Percentiles rank a stretch among this genome's conserved stretches.
Evolutionary conservation across 1,284 basidiomycete genomes (phyloP).

Genomic region (Termitomyces sp.): DNA sequence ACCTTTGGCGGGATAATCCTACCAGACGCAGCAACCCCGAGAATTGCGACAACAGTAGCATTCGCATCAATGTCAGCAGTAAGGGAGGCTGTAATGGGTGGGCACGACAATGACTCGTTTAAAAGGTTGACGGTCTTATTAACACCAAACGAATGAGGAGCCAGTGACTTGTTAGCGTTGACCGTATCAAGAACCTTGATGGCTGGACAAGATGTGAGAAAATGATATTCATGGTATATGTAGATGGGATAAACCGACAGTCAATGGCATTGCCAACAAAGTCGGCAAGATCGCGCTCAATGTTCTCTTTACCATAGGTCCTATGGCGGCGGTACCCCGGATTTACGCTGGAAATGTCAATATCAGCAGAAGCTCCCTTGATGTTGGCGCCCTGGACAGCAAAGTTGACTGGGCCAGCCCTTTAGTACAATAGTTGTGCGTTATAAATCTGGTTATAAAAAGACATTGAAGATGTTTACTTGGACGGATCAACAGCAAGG

Average conservation of each 20-base stretch:
- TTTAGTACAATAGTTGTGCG: constrained; percentile 2
- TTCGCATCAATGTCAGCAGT: constrained; percentile 38
- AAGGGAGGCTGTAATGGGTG: constrained; percentile 28
- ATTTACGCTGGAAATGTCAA: constrained; percentile 23
- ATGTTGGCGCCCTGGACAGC: constrained; percentile 35
- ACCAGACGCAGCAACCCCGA: constrained; percentile 39
- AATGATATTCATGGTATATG: neutral
- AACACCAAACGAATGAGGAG: constrained; percentile 22
- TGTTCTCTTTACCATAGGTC: constrained; percentile 11
- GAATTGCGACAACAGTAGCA: constrained; percentile 28
- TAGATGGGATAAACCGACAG: constrained; percentile 17
- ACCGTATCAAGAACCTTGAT: constrained; percentile 24
- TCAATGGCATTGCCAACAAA: constrained; percentile 26
- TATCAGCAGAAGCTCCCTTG: constrained; percentile 32
- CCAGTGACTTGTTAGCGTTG: constrained; percentile 21
- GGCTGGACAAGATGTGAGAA: constrained; percentile 13
- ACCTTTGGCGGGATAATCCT: constrained; percentile 37
- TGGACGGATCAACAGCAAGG: constrained; percentile 26
- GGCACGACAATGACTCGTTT: constrained; percentile 36
- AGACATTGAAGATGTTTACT: constrained; percentile 15
- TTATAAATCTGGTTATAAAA: neutral
- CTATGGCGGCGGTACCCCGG: constrained; percentile 23
- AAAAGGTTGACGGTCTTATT: constrained; percentile 35
- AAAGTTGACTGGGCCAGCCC: constrained; percentile 34
- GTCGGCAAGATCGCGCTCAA: constrained; percentile 22